Base-by-base conservation (phyloP, 805 yeast genomes). In the Hanseniaspora occidentalis region DNA sequence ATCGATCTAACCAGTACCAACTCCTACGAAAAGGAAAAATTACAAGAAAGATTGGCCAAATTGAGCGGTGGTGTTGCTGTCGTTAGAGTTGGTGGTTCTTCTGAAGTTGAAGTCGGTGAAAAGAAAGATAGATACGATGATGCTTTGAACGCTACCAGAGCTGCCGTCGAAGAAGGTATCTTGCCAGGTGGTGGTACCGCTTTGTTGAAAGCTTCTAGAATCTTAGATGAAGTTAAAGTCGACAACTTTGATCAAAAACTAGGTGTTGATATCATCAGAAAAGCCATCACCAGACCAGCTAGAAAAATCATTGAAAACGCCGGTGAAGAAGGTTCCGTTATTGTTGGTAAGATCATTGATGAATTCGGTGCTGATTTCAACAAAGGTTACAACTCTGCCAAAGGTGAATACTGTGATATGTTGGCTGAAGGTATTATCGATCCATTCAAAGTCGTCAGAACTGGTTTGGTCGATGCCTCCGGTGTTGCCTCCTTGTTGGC, bases 121-220 rank as follows among this genome's bases (percentile, higher is more conserved):
- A 92, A 92, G 92, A 92, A 92, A 73, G 98, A 92, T 65, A 82
- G 98, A 68, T 84, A 86, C 59, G 97, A 92, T 56, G 98, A 92
- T 69, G 97, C 98, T 21, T 74, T 92, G 61, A 89, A 92, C 61
- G 96, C 98, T 42, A 92, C 97, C 40, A 85, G 97, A 67, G 96
- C 98, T 44, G 98, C 98, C 50, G 95, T 92, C 48, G 89, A 89
- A 67, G 95, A 85, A 67, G 98, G 98, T 68, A 86, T 92, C 60
- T 74, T 92, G 51, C 98, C 98, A 59, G 98, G 98, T 70, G 98
- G 98, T 64, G 98, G 98, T 68, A 85, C 96, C 50, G 98, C 98
- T 43, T 73, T 92, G 58, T 73, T 85, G 57, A 92, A 92, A 75
- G 96, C 97, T 39, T 75, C 94, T 40, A 71, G 76, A 53, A 63